Base-by-base conservation (phyloP, 805 yeast species). In the Danielozyma ontarioensis region DNA sequence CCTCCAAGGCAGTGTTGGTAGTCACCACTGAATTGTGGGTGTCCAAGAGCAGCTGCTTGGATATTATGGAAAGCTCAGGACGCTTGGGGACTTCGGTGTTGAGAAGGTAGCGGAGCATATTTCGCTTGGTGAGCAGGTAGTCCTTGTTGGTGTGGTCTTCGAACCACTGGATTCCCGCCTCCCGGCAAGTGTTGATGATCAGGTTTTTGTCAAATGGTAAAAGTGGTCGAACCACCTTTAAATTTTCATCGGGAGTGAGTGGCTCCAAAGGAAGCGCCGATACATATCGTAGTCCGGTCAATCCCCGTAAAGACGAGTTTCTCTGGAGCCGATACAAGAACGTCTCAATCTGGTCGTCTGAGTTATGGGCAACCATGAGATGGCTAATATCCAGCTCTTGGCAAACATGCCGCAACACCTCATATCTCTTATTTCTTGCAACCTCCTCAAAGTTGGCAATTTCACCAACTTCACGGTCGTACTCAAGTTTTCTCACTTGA, bases 301-400 rank as follows among this genome's bases (percentile, higher is more conserved):
- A 59, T 0, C 94, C 94, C 52, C 68, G 61, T 4, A 67, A 31
- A 10, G 69, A 58, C 3, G 68, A 61, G 32, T 57, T 55, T 34
- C 49, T 53, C 31, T 47, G 52, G 15, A 82, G 57, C 23, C 94
- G 53, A 49, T 78, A 66, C 15, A 80, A 39, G 40, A 72, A 78
- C 0, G 90, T 81, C 47, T 85, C 95, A 11, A 80, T 34, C 46
- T 82, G 87, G 51, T 85, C 95, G 46, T 84, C 77, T 29, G 63
- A 46, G 43, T 78, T 84, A 45, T 85, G 95, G 1, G 83, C 95
- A 26, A 78, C 57, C 15, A 78, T 51, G 4, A 84, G 36, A n/a
- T 64, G 44, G 1, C 50, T 24, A 3, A 70, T 57, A 0, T 46
- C 51, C 2, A 55, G 34, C 1, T 50, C 34, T 0, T 48, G 31